Evolutionary conservation across 108 stramenopile species (phyloP), one percentile per base, ranked within the genome.

Genomic region (Discostella pseudostelligera): DNA sequence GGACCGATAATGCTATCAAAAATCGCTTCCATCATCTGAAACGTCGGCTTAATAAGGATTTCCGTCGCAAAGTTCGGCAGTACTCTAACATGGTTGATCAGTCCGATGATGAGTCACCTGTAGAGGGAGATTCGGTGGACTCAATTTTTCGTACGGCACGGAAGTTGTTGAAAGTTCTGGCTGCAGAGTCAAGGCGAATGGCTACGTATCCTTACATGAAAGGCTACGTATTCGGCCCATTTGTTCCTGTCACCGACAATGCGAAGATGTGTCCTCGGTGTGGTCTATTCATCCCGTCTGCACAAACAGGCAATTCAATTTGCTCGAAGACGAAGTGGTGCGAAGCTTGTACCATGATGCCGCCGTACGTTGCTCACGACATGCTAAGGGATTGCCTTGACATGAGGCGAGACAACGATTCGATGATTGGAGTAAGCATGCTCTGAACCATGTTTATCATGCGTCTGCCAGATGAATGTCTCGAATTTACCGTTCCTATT

Each of bases 1-100:
- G 84, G 37, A 85, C 81, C 6, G 84, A 85, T 39, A 82, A 83
- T 37, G 79, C 65, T 50, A 64, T 72, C 35, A 85, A 85, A 72
- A 85, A 85, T 47, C 61, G 83, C 9, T 67, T 48, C 70, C 78
- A 84, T 46, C 32, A 68, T 14, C 32, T 72, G 17, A 24, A 56
- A 8, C 66, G 71, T 24, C 14, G 59, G 43, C 4, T 72, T 4
- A 28, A 59, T 12, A 67, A 68, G 17, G 71, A 72, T 40, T 13
- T 51, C 19, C 12, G 59, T 20, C 42, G 35, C 8, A 59, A 62
- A 24, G 16, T 69, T 0, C 48, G 46, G 36, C 17, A 61, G 29
- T 72, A 59, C 24, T 1, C 28, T 4, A 57, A 13, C 1, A 50
- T 61, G 67, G 26, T n/a, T 13, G 9, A 25, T 37, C n/a, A 46